Percentiles rank a stretch among this genome's conserved stretches.
Conservation (phyloP, 2,329 filamentous ascomycete genomes). For the Monosporascus cannonballus region DNA sequence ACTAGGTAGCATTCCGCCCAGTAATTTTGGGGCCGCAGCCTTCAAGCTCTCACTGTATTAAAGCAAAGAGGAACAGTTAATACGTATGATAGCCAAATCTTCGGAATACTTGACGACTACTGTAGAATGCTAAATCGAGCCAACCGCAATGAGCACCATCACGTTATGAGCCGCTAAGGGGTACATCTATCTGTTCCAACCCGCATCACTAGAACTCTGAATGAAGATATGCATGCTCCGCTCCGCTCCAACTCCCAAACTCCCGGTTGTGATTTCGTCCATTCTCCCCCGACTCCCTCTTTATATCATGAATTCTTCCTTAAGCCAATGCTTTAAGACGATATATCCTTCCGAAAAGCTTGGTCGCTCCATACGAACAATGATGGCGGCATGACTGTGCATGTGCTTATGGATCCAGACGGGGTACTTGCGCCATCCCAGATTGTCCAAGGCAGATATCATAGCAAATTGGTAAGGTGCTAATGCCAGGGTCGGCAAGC, state of each 20-base stretch:
- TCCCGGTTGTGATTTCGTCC: neutral
- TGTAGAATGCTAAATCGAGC: no score
- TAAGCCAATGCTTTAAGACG: constrained; percentile 76
- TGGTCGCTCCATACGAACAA: constrained; percentile 64
- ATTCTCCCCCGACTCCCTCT: neutral
- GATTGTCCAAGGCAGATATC: constrained; percentile 67
- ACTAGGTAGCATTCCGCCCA: no score
- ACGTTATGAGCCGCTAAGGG: no score
- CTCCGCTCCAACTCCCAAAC: constrained; percentile 1
- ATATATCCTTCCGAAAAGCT: constrained; percentile 69
- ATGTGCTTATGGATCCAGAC: constrained; percentile 70
- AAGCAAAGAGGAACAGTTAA: no score
- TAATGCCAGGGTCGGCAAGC: constrained; percentile 69
- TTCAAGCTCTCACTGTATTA: no score
- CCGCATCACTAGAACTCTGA: no score
- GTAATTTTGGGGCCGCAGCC: no score
- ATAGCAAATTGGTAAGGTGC: constrained; percentile 78
- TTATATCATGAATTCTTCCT: constrained; percentile 64
- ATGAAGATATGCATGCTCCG: constrained; percentile 41
- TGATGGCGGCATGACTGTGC: constrained; percentile 89
- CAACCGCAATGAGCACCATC: no score
- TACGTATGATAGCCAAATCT: no score
- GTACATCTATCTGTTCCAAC: no score
- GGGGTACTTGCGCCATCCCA: constrained; percentile 59
- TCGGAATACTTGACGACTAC: no score